Base-by-base conservation (phyloP, 129 eudicot genomes). In the Saussurea involucrata region DNA sequence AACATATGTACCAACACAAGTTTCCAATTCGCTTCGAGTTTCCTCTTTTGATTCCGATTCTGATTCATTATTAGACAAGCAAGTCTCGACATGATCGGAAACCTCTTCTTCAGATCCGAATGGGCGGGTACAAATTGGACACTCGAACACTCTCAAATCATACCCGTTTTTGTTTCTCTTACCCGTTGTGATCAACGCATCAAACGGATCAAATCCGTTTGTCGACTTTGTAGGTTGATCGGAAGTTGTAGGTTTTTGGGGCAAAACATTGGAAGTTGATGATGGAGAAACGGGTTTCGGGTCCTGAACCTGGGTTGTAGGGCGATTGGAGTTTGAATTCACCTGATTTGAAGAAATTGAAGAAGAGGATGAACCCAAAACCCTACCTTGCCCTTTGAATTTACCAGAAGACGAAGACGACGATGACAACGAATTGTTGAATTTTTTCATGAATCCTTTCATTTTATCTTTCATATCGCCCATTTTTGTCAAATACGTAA, bases 371-470 rank as follows among this genome's bases (percentile, higher is more conserved):
- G 88, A 85, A 10, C 99, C 99, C 72, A 95, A 82, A 11, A 92
- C 95, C 82, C 92, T 84, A 63, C 92, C 96, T 77, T 85, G 97
- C 49, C 97, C 96, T 81, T 88, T 89, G 83, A 95, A 95, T 90
- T 88, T 89, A 72, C 90, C 89, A 3, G 96, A 89, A 27, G 96
- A 83, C 15, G 98, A 88, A 49, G 96, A 76, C 2, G 69, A 67
- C 0, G 60, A 53, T 15, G 97, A 37, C 63, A 86, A 79, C 0
- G 86, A 85, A 36, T 84, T 88, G 85, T 87, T 94, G 86, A 95
- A 92, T 69, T 92, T 95, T 82, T 92, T 95, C 91, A 92, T 92
- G 81, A 95, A 95, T 0, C 93, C 99, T 80, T 95, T 92, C 74
- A 95, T 72, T 81, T 95, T 92, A 68, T 88, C 99, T 77, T 85